These are phyloP conservation scores for Nicotiana tabacum DNA, from an alignment of 257 asterid genomes.

Conservation along the genomic window DNA sequence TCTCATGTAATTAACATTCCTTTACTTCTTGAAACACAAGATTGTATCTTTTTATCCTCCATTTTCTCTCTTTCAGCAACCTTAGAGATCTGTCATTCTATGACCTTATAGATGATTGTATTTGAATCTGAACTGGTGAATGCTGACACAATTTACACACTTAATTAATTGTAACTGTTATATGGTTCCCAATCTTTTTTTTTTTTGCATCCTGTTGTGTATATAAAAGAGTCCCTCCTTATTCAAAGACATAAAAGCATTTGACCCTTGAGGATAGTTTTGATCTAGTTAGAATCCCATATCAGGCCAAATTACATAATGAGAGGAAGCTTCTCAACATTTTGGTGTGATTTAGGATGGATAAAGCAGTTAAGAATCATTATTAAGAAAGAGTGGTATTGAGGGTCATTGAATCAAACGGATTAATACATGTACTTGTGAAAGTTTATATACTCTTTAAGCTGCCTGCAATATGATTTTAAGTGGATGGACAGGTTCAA, in stretches of 20 bases:
- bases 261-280: background rate
- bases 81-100: background rate
- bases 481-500: background rate
- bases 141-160: background rate
- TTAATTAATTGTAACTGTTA: no score
- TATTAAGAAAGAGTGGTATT: background rate
- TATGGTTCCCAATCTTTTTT: no score
- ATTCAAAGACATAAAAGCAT: background rate
- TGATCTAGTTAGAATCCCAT: background rate
- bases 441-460: background rate
- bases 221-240: background rate
- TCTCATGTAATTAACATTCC: background rate
- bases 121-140: constrained; percentile 2
- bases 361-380: background rate
- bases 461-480: background rate
- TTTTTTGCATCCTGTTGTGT: background rate
- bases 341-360: background rate
- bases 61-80: background rate
- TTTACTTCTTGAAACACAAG: background rate
- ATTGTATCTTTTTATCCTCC: background rate
- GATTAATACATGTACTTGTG: background rate
- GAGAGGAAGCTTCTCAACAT: background rate
- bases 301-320: background rate
- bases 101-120: background rate
- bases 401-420: background rate